These are phyloP conservation scores for Rhodotorula paludigena DNA, from an alignment of 768 basidiomycete genomes.

Conservation along the genomic window DNA sequence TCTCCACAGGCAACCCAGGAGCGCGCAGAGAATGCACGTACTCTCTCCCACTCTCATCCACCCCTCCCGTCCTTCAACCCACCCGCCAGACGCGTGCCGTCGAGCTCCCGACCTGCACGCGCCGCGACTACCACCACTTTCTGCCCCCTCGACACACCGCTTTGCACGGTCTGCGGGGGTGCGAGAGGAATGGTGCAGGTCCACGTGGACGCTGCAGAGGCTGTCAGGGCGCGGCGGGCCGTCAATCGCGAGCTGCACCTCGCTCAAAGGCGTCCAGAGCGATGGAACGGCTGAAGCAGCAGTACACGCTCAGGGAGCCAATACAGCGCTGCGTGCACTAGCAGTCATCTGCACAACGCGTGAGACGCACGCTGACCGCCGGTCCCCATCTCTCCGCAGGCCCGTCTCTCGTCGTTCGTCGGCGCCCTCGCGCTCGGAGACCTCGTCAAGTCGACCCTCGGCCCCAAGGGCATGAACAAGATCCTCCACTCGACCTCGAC, in stretches of 20 bases:
- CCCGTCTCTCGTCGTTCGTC: conserved; percentile 94
- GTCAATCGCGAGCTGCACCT: no score
- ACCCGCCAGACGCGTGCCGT: not conserved
- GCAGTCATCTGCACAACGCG: no score
- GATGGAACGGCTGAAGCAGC: no score
- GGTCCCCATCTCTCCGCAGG: conserved; percentile 50
- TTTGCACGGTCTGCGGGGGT: no score
- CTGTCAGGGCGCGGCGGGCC: no score
- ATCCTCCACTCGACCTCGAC: conserved; percentile 87
- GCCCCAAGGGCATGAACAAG: conserved; percentile 99
- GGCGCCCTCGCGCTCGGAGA: conserved; percentile 96
- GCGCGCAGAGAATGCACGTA: conserved; percentile 64
- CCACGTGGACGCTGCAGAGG: no score
- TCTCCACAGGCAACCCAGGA: conserved; percentile 59
- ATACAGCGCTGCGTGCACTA: no score
- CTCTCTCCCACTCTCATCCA: no score
- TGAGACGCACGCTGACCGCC: conserved; percentile 6
- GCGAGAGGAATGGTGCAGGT: no score
- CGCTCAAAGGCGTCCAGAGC: no score
- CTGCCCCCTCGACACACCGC: not conserved
- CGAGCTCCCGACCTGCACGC: not conserved
- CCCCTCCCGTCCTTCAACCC: no score
- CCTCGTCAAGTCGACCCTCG: conserved; percentile 95
- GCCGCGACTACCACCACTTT: not conserved
- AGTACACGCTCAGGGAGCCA: no score